Conservation (phyloP, 2,329 filamentous ascomycete genomes). For the Xylaria sp. region DNA sequence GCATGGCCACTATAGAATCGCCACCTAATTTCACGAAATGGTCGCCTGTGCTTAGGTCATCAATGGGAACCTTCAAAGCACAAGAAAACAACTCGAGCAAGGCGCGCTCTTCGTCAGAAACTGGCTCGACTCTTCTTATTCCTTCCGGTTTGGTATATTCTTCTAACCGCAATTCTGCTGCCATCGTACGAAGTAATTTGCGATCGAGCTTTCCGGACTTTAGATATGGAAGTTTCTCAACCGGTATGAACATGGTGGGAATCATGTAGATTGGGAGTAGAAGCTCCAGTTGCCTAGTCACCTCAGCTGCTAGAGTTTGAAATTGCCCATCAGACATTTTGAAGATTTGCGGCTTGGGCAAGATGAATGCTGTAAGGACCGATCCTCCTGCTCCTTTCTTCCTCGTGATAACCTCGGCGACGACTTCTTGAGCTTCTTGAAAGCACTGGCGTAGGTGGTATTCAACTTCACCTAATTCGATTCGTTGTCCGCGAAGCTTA, state of each 20-base stretch:
- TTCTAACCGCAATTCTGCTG: background rate
- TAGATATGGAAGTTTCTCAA: constrained; percentile 24
- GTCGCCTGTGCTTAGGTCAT: constrained; percentile 23
- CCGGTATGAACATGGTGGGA: constrained; percentile 15
- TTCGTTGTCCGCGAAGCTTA: constrained; percentile 55
- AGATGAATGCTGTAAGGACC: constrained; percentile 4
- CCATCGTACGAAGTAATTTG: constrained; percentile 3
- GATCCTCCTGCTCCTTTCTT: constrained; percentile 18
- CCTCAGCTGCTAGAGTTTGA: constrained; percentile 38
- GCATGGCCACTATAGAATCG: constrained; percentile 49
- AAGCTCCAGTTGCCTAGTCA: constrained; percentile 41
- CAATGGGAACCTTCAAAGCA: background rate
- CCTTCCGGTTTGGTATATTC: background rate
- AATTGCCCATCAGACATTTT: constrained; percentile 4
- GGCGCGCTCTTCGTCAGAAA: background rate
- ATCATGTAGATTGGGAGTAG: constrained; percentile 19
- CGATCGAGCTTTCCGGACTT: constrained; percentile 24
- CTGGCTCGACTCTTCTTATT: background rate
- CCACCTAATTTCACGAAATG: constrained; percentile 47
- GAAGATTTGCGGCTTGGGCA: background rate
- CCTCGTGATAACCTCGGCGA: constrained; percentile 49
- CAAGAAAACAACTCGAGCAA: background rate
- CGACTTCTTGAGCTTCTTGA: constrained; percentile 43
- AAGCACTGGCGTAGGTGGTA: constrained; percentile 37
- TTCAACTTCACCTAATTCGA: constrained; percentile 53